Conservation (phyloP, 78 protist genomes). For the Dictyostelium brefeldianum region DNA sequence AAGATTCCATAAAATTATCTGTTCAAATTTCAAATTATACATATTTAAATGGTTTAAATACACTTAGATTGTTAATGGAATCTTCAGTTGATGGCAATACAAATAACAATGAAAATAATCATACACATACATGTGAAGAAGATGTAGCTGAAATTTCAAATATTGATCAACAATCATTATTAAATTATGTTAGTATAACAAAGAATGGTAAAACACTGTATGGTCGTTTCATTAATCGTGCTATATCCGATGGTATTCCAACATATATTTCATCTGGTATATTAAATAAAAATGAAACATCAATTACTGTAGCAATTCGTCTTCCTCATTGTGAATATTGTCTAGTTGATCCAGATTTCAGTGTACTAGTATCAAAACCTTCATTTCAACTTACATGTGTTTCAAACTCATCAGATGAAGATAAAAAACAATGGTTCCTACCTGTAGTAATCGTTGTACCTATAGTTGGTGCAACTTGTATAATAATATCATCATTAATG, state of each 20-base stretch:
- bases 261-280: background rate
- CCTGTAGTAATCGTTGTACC: constrained; percentile 10
- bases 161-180: constrained; percentile 8
- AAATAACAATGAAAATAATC: background rate
- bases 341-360: constrained; percentile 46
- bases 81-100: background rate
- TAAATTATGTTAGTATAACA: constrained; percentile 29
- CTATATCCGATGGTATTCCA: constrained; percentile 28
- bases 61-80: background rate
- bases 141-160: background rate
- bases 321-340: constrained; percentile 12
- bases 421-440: background rate
- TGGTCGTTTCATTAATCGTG: constrained; percentile 44
- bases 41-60: constrained; percentile 17
- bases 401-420: background rate
- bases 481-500: background rate
- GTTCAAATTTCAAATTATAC: constrained; percentile 5
- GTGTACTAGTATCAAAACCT: background rate
- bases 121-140: background rate
- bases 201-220: constrained; percentile 31
- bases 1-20: constrained; percentile 5
- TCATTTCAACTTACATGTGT: too few relatives aligned
- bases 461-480: background rate
- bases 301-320: constrained; percentile 2
- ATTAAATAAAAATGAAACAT: background rate